These are phyloP conservation scores for Carex kokanica DNA, from an alignment of 176 grass and related monocot genomes.

Conservation along the genomic window DNA sequence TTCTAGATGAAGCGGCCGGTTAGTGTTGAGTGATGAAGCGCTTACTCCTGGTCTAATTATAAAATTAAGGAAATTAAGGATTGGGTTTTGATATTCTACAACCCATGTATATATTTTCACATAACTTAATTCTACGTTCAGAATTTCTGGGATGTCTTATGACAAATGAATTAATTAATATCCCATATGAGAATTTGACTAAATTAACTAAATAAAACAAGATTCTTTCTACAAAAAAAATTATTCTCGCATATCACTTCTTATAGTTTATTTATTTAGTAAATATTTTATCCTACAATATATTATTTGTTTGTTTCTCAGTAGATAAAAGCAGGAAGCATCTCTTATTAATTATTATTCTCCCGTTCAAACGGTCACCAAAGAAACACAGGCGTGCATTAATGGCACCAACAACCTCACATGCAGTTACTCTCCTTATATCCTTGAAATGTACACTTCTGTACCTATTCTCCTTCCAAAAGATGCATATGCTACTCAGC, in stretches of 20 bases:
- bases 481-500: not conserved
- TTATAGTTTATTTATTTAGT: not conserved
- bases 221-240: not conserved
- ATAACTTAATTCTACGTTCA: too few species aligned
- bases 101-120: too few species aligned
- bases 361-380: not conserved
- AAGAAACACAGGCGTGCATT: constrained; percentile 1
- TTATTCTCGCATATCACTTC: not conserved
- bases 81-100: too few species aligned
- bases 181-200: too few species aligned
- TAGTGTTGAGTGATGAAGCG: too few species aligned
- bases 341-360: not conserved
- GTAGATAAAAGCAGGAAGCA: not conserved
- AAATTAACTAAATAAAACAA: too few species aligned
- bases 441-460: constrained; percentile 9
- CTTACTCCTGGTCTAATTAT: too few species aligned
- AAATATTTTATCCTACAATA: not conserved
- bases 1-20: too few species aligned
- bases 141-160: too few species aligned
- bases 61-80: too few species aligned
- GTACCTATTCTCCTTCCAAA: constrained; percentile 12
- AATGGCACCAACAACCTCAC: constrained; percentile 21
- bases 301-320: not conserved
- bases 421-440: not conserved
- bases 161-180: too few species aligned